A percentile compares a stretch with the other conserved stretches of the same genome.
phyloP scores from a whole-genome alignment of 805 yeast genomes.

The Ogataea kodamae region DNA sequence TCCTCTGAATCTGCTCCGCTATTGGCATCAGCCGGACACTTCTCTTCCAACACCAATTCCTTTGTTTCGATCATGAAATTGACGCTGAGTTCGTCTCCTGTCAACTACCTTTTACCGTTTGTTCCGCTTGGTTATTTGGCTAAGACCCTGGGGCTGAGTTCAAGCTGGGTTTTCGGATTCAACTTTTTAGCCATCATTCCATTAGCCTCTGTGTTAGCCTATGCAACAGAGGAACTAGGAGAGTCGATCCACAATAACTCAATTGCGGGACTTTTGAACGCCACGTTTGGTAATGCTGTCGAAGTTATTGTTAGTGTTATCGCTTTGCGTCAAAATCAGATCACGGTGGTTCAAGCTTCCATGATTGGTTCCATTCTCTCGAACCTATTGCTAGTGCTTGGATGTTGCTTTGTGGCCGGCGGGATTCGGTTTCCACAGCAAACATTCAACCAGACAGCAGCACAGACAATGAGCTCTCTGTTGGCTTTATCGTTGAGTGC shows the following conservation, averaged over 20 bases:
- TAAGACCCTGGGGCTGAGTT: slow-evolving; percentile 54
- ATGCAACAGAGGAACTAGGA: slow-evolving; percentile 89
- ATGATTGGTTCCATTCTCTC: slow-evolving; percentile 94
- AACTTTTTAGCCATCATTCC: slow-evolving; percentile 92
- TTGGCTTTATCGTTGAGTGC: slow-evolving; percentile 90
- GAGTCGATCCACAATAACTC: slow-evolving; percentile 82
- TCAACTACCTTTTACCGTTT: slow-evolving; percentile 71
- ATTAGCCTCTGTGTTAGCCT: slow-evolving; percentile 83
- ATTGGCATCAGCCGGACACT: slow-evolving; percentile 6
- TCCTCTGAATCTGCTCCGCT: slow-evolving; percentile 15
- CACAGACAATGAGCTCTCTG: slow-evolving; percentile 94
- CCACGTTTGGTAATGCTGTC: slow-evolving; percentile 97
- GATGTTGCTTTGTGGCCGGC: slow-evolving; percentile 93
- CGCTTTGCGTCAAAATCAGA: slow-evolving; percentile 81
- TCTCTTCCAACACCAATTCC: slow-evolving; percentile 7
- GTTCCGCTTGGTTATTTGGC: slow-evolving; percentile 89
- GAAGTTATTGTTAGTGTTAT: slow-evolving; percentile 92
- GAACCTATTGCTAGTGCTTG: slow-evolving; percentile 82
- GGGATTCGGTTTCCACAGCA: slow-evolving; percentile 86
- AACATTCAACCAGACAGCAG: slow-evolving; percentile 90
- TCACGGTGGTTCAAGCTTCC: slow-evolving; percentile 93
- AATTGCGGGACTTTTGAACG: slow-evolving; percentile 89
- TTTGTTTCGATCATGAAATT: slow-evolving; percentile 9
- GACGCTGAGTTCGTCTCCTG: slow-evolving; percentile 41
- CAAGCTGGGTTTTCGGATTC: slow-evolving; percentile 57